Evolutionary conservation across 371 early-diverging fungal species (phyloP), one percentile per base, ranked within the genome.

Genomic region (Circinella minor): DNA sequence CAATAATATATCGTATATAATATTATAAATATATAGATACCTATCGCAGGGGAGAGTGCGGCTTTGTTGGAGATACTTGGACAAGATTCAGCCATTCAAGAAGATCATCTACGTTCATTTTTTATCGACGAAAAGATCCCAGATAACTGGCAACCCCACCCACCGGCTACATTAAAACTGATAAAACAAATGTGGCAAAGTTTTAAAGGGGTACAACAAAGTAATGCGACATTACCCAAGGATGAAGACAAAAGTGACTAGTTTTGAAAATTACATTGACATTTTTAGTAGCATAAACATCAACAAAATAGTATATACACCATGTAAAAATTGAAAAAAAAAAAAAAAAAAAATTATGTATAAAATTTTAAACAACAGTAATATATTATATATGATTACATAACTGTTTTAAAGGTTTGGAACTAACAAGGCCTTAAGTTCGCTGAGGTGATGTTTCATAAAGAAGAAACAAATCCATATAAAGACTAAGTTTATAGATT

Each of bases 71-170:
- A 77, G 55, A 60, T 79, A 5, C 36, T 81, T 4, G 82, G 82
- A 13, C 77, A 77, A 46, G 68, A 77, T 37, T 71, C 71, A 39
- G 17, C 18, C 0, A 37, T 81, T 34, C 57, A 20, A 2, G 67
- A 68, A 3, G 72, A 72, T 37, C 79, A 81, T 47, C 66, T 79
- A 11, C 65, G 73, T 14, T 69, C 73, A 4, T 73, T 81, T 49
- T 68, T 81, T 3, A 48, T 76, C 6, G 69, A 81, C 17, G 79
- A 81, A 60, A 47, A 67, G 3, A 69, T 81, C 47, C 82, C 82
- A 34, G 71, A 71, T 9, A 77, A 76, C 48, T 81, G 82, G 82
- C 46, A 71, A 61, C 79, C 79, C 0, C 48, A 5, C 51, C 51
- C 14, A 13, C n/a, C 51, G 15, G 0, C 14, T 14, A 51, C 51